These are phyloP conservation scores for Didymella keratinophila DNA, from an alignment of 2,329 filamentous ascomycete genomes.

Conservation along the genomic window DNA sequence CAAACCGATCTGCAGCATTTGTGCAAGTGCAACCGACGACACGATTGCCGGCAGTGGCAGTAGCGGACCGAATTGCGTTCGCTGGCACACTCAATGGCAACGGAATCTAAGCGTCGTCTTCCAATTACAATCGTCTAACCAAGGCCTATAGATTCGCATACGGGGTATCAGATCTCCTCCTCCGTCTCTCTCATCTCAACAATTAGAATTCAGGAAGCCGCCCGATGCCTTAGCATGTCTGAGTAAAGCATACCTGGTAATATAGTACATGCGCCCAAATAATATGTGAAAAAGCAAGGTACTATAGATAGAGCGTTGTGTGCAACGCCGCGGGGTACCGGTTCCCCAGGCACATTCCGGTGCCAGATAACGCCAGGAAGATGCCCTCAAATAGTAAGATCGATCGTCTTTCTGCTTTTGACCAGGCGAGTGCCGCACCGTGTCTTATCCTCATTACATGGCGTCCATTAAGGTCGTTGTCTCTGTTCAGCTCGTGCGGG, in stretches of 20 bases:
- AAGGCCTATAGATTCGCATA: slow-evolving; percentile 13
- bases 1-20: slow-evolving; percentile 1
- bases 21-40: not conserved
- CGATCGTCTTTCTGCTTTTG: not conserved
- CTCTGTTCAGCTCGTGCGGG: slow-evolving; percentile 15
- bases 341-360: slow-evolving; percentile 16
- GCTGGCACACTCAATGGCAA: not conserved
- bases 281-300: slow-evolving; percentile 3
- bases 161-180: slow-evolving; percentile 44
- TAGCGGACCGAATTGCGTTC: not conserved
- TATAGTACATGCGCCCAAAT: slow-evolving; percentile 13
- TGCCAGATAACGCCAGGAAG: slow-evolving; percentile 12
- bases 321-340: slow-evolving; percentile 17
- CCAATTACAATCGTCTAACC: slow-evolving; percentile 7
- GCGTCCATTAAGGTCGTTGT: slow-evolving; percentile 24
- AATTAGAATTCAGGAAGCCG: slow-evolving; percentile 14
- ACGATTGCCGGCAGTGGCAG: not conserved
- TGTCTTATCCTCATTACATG: slow-evolving; percentile 35
- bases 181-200: slow-evolving; percentile 7
- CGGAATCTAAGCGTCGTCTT: not conserved
- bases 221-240: slow-evolving; percentile 11
- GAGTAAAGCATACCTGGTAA: no score
- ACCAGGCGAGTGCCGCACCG: not conserved
- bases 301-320: slow-evolving; percentile 7
- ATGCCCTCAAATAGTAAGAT: not conserved